These are phyloP conservation scores for Acephala macrosclerotiorum DNA, from an alignment of 2,329 filamentous ascomycete genomes.

Conservation along the genomic window DNA sequence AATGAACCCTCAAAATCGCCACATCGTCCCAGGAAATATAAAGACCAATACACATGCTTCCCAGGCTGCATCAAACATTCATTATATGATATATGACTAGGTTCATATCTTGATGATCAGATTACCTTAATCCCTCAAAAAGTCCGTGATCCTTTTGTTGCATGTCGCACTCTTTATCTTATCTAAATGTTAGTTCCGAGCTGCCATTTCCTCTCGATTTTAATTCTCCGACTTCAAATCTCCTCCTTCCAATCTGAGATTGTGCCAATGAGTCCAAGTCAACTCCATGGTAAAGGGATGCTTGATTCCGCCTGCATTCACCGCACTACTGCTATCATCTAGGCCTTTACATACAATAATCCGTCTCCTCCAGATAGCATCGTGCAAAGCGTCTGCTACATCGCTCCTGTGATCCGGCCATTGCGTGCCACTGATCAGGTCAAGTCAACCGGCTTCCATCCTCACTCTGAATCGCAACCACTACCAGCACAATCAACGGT, in stretches of 20 bases:
- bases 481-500: background rate
- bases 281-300: background rate
- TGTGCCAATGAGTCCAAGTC: too few species aligned
- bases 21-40: too few species aligned
- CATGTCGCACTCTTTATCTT: conserved; percentile 5
- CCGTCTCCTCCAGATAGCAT: too few species aligned
- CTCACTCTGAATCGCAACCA: too few species aligned
- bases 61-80: too few species aligned
- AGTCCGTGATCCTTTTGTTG: background rate
- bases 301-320: background rate
- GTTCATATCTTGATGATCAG: too few species aligned
- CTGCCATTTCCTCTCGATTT: background rate
- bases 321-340: background rate
- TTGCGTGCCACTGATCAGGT: background rate
- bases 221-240: too few species aligned
- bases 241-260: too few species aligned
- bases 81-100: too few species aligned
- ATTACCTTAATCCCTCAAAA: background rate
- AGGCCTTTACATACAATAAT: conserved; percentile 2
- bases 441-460: background rate
- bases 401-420: background rate
- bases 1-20: too few species aligned
- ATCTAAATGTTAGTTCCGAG: background rate
- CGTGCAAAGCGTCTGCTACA: background rate
- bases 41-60: too few species aligned